Evolutionary conservation across 1,139 yeast species (phyloP).

Genomic region (Pichia sp.): DNA sequence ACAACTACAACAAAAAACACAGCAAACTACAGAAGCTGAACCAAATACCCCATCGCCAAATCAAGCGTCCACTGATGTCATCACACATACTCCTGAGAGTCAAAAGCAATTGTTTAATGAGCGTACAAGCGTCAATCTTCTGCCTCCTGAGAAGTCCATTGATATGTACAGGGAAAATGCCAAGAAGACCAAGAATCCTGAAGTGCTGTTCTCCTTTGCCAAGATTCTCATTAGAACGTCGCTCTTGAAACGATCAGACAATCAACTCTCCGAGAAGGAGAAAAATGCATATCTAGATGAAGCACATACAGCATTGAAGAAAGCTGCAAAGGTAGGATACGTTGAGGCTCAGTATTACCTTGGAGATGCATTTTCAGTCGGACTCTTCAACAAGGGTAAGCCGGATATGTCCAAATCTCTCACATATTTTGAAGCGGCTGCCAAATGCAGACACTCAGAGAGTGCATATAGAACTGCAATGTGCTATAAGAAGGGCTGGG

Average conservation of each 20-base stretch:
- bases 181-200: conserved; percentile 77
- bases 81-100: background rate
- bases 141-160: conserved; percentile 80
- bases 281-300: conserved; percentile 60
- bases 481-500: conserved; percentile 91
- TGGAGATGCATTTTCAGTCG: conserved; percentile 83
- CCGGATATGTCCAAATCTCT: conserved; percentile 78
- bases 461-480: conserved; percentile 87
- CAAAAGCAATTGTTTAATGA: no score
- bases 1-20: no score
- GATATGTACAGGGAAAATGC: conserved; percentile 86
- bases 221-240: conserved; percentile 34
- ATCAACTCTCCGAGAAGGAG: conserved; percentile 19
- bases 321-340: conserved; percentile 73
- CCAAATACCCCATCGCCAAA: no score
- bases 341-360: conserved; percentile 86
- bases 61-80: background rate
- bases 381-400: conserved; percentile 61
- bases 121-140: conserved; percentile 33
- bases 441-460: conserved; percentile 88
- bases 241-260: conserved; percentile 15
- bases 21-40: no score
- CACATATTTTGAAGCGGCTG: conserved; percentile 74
- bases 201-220: conserved; percentile 81
- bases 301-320: conserved; percentile 62